Evolutionary conservation across 768 basidiomycete genomes (phyloP), one percentile per base, ranked within the genome.

Genomic region (Rubroboletus pulcherrimus): DNA sequence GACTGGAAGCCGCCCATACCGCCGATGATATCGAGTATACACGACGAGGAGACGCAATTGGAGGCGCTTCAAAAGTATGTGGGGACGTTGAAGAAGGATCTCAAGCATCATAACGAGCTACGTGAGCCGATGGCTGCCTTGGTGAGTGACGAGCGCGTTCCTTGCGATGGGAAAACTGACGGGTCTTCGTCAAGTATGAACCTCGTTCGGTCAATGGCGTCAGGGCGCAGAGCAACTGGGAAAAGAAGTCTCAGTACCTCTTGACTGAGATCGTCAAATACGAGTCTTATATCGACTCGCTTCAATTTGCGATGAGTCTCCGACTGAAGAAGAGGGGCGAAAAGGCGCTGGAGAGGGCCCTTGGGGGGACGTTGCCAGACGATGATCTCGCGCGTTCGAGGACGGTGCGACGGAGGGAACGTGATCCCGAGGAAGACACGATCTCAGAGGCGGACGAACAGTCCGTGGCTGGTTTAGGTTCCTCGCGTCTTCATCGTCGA

Each of bases 1-100:
- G 97, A 99, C 49, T 99, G 97, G 97, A 95, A 93, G 66, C 79
- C 91, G 7, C 95, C 97, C 0, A 76, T 89, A 66, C 86, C 90
- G 0, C 91, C 96, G 15, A 81, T 86, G 8, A 85, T 94, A 37
- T 75, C 90, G 5, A 97, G 93, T 67, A 77, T 78, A 29, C 87
- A 98, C 43, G 92, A 95, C 63, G 97, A 99, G 68, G 96, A 99
- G 73, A 74, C 84, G 1, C 97, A 99, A 68, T 73, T 98, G 51
- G 95, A 98, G 39, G 89, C 92, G 21, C 73, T 98, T 39, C 84
- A 84, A 65, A 89, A 85, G 68, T 93, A 98, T 70, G 88, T 92
- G 19, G 66, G 73, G 4, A 80, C 76, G 37, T 72, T 98, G 72
- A 88, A 88, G 70, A 79, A 75, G 57, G 96, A 98, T 49, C 74